These are phyloP conservation scores for Globisporangium acanthophoron DNA, from an alignment of 352 stramenopile genomes.

Conservation along the genomic window DNA sequence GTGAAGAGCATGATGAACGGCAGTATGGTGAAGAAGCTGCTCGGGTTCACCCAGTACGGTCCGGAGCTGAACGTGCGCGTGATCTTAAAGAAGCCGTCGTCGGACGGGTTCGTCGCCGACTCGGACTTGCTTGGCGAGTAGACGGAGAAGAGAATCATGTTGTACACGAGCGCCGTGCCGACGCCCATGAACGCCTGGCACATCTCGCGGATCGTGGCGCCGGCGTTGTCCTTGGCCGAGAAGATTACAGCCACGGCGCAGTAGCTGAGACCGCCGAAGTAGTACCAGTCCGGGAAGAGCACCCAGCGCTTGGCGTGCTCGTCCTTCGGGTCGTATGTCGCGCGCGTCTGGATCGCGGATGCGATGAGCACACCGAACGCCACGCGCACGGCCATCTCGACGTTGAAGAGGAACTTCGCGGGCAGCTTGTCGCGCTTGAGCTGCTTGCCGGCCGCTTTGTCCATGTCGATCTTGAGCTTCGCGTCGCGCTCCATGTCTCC, in stretches of 20 bases:
- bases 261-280: slow-evolving; percentile 54
- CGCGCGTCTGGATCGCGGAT: slow-evolving; percentile 49
- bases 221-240: slow-evolving; percentile 30
- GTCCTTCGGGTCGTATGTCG: slow-evolving; percentile 21
- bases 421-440: slow-evolving; percentile 19
- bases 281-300: slow-evolving; percentile 61
- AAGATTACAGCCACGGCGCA: slow-evolving; percentile 37
- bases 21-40: slow-evolving; percentile 41
- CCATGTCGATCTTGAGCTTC: slow-evolving; percentile 23
- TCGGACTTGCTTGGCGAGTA: slow-evolving; percentile 32
- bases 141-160: slow-evolving; percentile 47
- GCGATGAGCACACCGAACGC: slow-evolving; percentile 50
- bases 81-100: slow-evolving; percentile 34
- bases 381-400: slow-evolving; percentile 44
- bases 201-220: slow-evolving; percentile 33
- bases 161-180: slow-evolving; percentile 55
- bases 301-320: slow-evolving; percentile 42
- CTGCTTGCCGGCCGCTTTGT: slow-evolving; percentile 15
- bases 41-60: slow-evolving; percentile 45
- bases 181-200: slow-evolving; percentile 35
- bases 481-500: slow-evolving; percentile 21
- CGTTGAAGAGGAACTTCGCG: slow-evolving; percentile 27
- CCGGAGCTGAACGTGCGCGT: slow-evolving; percentile 38
- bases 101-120: slow-evolving; percentile 10
- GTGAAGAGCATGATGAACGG: slow-evolving; percentile 63